These are phyloP conservation scores for Rubia tinctorum DNA, from an alignment of 305 asterid genomes.

Conservation along the genomic window DNA sequence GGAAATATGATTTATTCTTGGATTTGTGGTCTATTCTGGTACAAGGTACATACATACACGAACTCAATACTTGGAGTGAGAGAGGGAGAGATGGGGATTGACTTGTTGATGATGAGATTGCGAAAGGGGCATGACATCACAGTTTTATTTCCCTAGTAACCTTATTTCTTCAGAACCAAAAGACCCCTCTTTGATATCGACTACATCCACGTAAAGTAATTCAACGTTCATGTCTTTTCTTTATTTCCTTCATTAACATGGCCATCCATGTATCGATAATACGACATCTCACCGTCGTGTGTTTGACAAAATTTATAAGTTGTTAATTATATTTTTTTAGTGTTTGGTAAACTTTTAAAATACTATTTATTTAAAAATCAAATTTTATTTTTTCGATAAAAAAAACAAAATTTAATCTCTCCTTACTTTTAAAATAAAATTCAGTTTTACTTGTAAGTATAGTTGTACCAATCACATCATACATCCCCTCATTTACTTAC, in stretches of 20 bases:
- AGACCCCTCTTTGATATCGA: neutral
- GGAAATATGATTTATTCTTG: slow-evolving; percentile 21
- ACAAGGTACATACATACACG: slow-evolving; percentile 29
- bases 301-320: too few relatives aligned
- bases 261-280: too few relatives aligned
- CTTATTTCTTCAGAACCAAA: neutral
- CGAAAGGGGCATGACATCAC: neutral
- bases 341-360: too few relatives aligned
- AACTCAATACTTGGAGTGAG: neutral
- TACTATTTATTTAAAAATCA: too few relatives aligned
- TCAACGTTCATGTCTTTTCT: neutral
- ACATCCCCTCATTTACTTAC: too few relatives aligned
- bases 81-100: slow-evolving; percentile 14
- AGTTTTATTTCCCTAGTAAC: neutral
- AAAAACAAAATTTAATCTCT: too few relatives aligned
- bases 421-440: too few relatives aligned
- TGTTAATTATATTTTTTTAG: too few relatives aligned
- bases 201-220: neutral
- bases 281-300: neutral
- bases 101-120: slow-evolving; percentile 25
- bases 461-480: too few relatives aligned
- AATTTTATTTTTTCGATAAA: too few relatives aligned
- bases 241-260: neutral
- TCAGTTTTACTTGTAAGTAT: too few relatives aligned
- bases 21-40: slow-evolving; percentile 25